Base-by-base conservation (phyloP, 371 early-diverging fungal genomes). In the Mortierella sp. region DNA sequence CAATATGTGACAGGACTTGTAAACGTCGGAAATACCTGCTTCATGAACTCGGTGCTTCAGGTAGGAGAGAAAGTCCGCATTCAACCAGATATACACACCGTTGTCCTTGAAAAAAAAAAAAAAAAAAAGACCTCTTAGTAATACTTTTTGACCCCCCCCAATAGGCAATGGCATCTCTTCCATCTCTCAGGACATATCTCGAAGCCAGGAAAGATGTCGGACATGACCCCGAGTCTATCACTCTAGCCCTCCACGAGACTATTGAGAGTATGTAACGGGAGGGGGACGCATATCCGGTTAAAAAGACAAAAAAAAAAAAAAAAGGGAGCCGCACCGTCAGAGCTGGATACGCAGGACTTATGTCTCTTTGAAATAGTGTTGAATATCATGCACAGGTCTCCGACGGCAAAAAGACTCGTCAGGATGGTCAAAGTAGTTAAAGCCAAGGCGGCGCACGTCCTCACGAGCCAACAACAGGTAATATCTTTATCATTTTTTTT, bases 11-110 rank as follows among this genome's bases (percentile, higher is more conserved):
- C 74, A 21, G 97, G 97, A 0, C 85, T 96, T 46, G 87, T 89
- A 64, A 96, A 96, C 67, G 86, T 91, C 12, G 97, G 97, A 52
- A 96, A 96, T 75, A 91, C 96, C 16, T 96, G 97, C 77, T 96
- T 96, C 75, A 86, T 96, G 84, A 96, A 96, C 79, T 90, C 92
- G 18, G 92, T 95, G 1, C 79, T 96, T 21, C 97, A 96, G 87
- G 93, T 91, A 70, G 16, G 57, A 50, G 18, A 57, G 18, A 57
- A 18, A 29, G 30, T 72, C 83, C 47, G 85, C 84, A 23, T 85
- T 21, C 55, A 26, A 21, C 5, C 5, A 26, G 14, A 55, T 14
- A 23, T 5, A 19, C 5, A 19, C 55, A 4, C 23, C 55, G 6
- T 55, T 50, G 50, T 50, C 14, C 21, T n/a, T n/a, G n/a, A 16